Conservation (phyloP, 495 filamentous ascomycete species). For the Aspergillus asperescens region DNA sequence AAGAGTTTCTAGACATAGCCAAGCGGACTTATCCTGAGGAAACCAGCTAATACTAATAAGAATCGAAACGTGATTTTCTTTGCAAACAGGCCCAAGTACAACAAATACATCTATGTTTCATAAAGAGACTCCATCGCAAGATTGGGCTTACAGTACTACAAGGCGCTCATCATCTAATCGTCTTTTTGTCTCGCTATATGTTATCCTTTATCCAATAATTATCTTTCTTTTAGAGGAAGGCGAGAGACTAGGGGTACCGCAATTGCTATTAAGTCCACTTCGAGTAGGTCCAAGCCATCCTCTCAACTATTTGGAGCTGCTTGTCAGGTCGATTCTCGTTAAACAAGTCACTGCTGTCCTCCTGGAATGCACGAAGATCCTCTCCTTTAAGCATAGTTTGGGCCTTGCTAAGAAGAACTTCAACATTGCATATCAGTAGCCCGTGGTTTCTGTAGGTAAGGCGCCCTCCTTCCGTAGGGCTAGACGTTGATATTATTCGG, state of each 20-base stretch:
- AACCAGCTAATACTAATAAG: too few species aligned
- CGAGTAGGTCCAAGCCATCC: constrained; percentile 84
- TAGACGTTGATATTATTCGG: constrained; percentile 65
- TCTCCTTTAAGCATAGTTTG: constrained; percentile 58
- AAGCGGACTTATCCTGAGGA: too few species aligned
- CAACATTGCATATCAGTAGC: constrained; percentile 80
- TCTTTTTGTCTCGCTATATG: neutral
- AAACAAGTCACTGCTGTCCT: constrained; percentile 77
- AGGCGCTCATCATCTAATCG: too few species aligned
- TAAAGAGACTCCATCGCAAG: too few species aligned
- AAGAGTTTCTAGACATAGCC: too few species aligned
- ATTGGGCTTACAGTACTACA: too few species aligned
- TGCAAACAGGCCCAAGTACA: too few species aligned
- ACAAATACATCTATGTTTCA: too few species aligned
- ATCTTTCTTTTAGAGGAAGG: neutral
- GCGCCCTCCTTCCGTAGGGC: constrained; percentile 56
- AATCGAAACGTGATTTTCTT: too few species aligned
- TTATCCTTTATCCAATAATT: too few species aligned
- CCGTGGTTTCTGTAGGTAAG: constrained; percentile 88
- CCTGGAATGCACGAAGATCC: constrained; percentile 73
- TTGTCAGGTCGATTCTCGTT: constrained; percentile 65
- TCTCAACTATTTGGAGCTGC: constrained; percentile 69
- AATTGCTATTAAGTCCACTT: constrained; percentile 52
- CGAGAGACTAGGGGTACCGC: neutral
- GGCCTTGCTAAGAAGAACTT: constrained; percentile 66